phyloP scores from a whole-genome alignment of 108 stramenopile species.

The Bacterosira constricta region DNA sequence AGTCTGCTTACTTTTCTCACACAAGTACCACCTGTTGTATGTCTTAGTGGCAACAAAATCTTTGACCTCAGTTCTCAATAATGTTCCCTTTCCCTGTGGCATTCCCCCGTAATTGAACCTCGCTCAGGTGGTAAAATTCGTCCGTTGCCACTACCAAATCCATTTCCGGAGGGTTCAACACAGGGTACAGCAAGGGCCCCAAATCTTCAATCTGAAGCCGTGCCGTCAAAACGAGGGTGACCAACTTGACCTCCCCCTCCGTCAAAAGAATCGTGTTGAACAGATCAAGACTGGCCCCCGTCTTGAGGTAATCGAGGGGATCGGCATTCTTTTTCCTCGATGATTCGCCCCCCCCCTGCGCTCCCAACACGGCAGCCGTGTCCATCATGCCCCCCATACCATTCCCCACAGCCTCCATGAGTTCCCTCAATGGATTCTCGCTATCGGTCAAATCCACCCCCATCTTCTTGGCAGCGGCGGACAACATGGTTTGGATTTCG shows the following conservation, averaged over 20 bases:
- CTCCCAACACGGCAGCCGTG: conserved; percentile 1
- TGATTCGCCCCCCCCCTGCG: not conserved
- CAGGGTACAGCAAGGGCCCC: conserved; percentile 54
- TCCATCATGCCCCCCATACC: not conserved
- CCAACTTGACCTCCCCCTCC: conserved; percentile 61
- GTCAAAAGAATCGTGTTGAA: conserved; percentile 70
- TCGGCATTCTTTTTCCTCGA: conserved; percentile 59
- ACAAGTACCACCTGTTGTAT: no score
- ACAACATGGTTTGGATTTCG: conserved; percentile 64
- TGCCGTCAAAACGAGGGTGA: conserved; percentile 73
- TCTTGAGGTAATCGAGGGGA: conserved; percentile 68
- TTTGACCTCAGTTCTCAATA: no score
- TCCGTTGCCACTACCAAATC: conserved; percentile 49
- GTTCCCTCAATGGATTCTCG: conserved; percentile 38
- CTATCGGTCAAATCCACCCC: conserved; percentile 34
- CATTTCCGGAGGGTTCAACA: conserved; percentile 57
- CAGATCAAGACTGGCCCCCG: conserved; percentile 73
- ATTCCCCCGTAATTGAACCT: conserved; percentile 44
- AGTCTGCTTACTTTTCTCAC: no score
- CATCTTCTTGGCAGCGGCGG: conserved; percentile 43
- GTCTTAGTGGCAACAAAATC: no score
- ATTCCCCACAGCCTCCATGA: conserved; percentile 21
- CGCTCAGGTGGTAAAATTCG: conserved; percentile 38
- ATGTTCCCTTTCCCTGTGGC: conserved; percentile 79
- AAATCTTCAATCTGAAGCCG: conserved; percentile 65